phyloP scores from a whole-genome alignment of 352 stramenopile genomes.

The Phytopythium montanum region DNA sequence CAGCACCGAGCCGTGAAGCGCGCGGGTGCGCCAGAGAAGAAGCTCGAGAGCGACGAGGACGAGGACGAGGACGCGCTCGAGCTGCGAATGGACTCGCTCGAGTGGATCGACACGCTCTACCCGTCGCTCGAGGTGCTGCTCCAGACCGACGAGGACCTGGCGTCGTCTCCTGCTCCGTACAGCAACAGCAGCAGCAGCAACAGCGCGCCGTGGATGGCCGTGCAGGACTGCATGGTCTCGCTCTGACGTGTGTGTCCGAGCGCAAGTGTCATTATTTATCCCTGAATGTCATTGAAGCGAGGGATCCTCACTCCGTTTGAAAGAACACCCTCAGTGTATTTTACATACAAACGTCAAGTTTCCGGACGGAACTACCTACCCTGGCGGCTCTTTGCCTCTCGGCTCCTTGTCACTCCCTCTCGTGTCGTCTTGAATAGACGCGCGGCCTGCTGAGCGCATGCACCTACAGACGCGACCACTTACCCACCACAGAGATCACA shows the following conservation, averaged over 20 bases:
- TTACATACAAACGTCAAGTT: not conserved
- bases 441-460: not conserved
- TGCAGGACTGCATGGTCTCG: not conserved
- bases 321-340: not conserved
- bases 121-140: conserved; percentile 41
- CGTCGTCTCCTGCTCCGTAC: too few species aligned
- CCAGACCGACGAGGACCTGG: conserved; percentile 13
- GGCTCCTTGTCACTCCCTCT: not conserved
- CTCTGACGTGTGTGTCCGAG: not conserved
- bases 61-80: conserved; percentile 16
- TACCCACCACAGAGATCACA: not conserved
- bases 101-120: conserved; percentile 71
- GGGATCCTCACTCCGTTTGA: not conserved
- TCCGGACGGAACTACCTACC: too few species aligned
- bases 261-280: not conserved
- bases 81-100: conserved; percentile 18
- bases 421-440: not conserved
- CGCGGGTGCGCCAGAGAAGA: conserved; percentile 1
- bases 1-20: conserved; percentile 9
- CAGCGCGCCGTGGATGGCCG: not conserved
- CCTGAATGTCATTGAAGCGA: not conserved
- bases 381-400: not conserved
- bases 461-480: too few species aligned
- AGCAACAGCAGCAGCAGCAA: not conserved
- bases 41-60: conserved; percentile 5